Evolutionary conservation across 106 monocot species (phyloP).

Genomic region (Platanthera guangdongensis): DNA sequence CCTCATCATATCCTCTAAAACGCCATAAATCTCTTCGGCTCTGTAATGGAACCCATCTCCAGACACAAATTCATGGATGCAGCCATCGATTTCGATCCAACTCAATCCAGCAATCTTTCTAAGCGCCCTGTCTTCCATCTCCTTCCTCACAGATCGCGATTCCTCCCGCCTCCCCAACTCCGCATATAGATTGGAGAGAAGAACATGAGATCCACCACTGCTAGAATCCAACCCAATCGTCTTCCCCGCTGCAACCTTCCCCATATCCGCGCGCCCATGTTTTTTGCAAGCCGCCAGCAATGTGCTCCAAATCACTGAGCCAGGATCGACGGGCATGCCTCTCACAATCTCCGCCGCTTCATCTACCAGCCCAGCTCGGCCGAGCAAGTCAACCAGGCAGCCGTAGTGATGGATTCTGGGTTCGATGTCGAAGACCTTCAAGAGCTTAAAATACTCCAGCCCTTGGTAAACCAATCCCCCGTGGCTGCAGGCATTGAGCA

Average conservation of each 20-base stretch:
- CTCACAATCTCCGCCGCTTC: constrained; percentile 22
- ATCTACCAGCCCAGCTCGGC: constrained; percentile 18
- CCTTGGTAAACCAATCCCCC: constrained; percentile 22
- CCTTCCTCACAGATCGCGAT: constrained; percentile 16
- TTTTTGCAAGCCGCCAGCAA: constrained; percentile 26
- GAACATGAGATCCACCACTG: constrained; percentile 9
- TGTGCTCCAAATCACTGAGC: constrained; percentile 19
- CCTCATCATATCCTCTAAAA: constrained; percentile 32
- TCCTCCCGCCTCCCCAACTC: constrained; percentile 26
- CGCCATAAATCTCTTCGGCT: constrained; percentile 14
- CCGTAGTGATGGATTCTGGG: constrained; percentile 32
- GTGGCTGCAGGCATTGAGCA: constrained; percentile 34
- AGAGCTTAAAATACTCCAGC: constrained; percentile 18
- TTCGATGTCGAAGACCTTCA: constrained; percentile 18
- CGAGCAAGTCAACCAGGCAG: constrained; percentile 33
- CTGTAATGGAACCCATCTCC: constrained; percentile 30
- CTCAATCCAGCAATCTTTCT: constrained; percentile 31
- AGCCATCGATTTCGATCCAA: constrained; percentile 40
- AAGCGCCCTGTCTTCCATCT: constrained; percentile 28
- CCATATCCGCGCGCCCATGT: constrained; percentile 24
- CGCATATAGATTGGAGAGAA: constrained; percentile 31
- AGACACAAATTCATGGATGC: constrained; percentile 32
- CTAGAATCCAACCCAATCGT: constrained; percentile 11
- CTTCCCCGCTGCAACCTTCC: constrained; percentile 17
- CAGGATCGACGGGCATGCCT: constrained; percentile 11